Conservation (phyloP, 2,329 filamentous ascomycete species). For the Coleophoma eucalyptorum region DNA sequence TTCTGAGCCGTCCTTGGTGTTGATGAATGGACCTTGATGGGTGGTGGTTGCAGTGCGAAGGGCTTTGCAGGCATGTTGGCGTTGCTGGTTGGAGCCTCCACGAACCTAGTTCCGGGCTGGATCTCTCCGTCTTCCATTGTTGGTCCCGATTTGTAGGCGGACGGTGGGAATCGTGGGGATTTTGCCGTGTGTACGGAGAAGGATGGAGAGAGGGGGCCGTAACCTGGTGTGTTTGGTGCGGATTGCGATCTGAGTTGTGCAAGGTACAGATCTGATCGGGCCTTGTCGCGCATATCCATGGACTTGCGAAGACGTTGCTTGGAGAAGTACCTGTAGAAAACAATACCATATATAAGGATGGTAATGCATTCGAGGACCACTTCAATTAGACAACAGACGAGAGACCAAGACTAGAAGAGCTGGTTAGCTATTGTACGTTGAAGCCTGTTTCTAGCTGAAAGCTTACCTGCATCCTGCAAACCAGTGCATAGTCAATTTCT, state of each 20-base stretch:
- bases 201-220: constrained; percentile 65
- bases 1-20: constrained; percentile 66
- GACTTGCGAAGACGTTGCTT: constrained; percentile 95
- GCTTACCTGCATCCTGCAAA: constrained; percentile 81
- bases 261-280: constrained; percentile 91
- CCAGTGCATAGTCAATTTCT: constrained; percentile 81
- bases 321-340: constrained; percentile 97
- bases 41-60: constrained; percentile 88
- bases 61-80: constrained; percentile 52
- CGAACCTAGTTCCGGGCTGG: constrained; percentile 44
- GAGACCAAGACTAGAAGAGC: constrained; percentile 73
- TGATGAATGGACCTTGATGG: constrained; percentile 70
- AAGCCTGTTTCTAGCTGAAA: neutral
- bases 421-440: constrained; percentile 3
- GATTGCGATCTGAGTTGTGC: constrained; percentile 81
- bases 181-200: constrained; percentile 31
- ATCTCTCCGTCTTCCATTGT: constrained; percentile 50
- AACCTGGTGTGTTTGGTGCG: constrained; percentile 90
- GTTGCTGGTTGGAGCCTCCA: constrained; percentile 56
- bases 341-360: constrained; percentile 86
- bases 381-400: constrained; percentile 97
- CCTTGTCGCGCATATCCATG: constrained; percentile 93
- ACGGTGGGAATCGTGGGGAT: constrained; percentile 56
- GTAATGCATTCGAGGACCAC: constrained; percentile 88
- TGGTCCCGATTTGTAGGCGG: constrained; percentile 47